phyloP scores from a whole-genome alignment of 768 basidiomycete species.

The Postia placenta region DNA sequence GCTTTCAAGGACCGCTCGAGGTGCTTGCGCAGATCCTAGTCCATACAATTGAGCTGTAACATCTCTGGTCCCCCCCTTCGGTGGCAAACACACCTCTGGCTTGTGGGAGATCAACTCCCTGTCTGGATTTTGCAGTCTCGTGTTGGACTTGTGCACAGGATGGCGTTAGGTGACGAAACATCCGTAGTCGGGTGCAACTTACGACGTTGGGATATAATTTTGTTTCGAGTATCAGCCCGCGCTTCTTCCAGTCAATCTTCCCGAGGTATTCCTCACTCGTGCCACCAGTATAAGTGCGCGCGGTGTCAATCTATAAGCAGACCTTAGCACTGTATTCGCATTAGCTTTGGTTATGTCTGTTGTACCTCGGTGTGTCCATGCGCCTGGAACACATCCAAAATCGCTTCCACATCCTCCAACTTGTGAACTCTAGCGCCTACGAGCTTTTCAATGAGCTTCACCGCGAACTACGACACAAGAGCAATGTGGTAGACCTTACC shows the following conservation, averaged over 20 bases:
- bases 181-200: not conserved
- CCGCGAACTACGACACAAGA: not conserved
- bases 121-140: slow-evolving; percentile 1
- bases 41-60: not conserved
- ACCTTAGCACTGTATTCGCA: not conserved
- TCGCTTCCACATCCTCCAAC: slow-evolving; percentile 41
- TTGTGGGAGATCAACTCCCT: slow-evolving; percentile 12
- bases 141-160: slow-evolving; percentile 11
- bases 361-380: slow-evolving; percentile 51
- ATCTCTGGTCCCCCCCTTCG: not conserved
- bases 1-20: slow-evolving; percentile 32
- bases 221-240: slow-evolving; percentile 51
- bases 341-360: not conserved
- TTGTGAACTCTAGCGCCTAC: slow-evolving; percentile 40
- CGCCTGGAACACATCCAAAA: slow-evolving; percentile 46
- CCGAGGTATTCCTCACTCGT: slow-evolving; percentile 39
- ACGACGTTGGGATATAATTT: slow-evolving; percentile 32
- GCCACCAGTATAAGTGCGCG: slow-evolving; percentile 21
- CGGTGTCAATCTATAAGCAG: slow-evolving; percentile 24
- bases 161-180: not conserved
- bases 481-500: slow-evolving; percentile 15
- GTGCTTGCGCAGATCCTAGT: slow-evolving; percentile 28
- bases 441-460: slow-evolving; percentile 4
- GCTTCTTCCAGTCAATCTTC: slow-evolving; percentile 40
- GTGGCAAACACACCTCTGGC: slow-evolving; percentile 13